Evolutionary conservation across 495 filamentous ascomycete genomes (phyloP).

Genomic region (Corynascus novoguineensis): DNA sequence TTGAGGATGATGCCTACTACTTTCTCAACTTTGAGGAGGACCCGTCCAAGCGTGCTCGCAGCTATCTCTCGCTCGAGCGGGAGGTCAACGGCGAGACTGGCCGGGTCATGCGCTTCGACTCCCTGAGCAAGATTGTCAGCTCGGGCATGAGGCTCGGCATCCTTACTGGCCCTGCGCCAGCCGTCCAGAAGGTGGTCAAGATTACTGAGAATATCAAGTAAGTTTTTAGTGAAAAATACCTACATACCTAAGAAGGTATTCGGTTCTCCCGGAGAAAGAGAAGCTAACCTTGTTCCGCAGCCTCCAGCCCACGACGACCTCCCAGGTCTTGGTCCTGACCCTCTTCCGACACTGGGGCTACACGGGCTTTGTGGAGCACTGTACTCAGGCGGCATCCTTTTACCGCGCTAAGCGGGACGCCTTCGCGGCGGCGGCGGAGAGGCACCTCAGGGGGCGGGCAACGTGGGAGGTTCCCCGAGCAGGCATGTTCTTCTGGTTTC

Average conservation of each 20-base stretch:
- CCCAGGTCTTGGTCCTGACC: constrained; percentile 2
- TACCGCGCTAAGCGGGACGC: constrained; percentile 9
- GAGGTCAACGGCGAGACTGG: constrained; percentile 15
- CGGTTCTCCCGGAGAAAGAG: too few species aligned
- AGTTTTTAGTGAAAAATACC: too few species aligned
- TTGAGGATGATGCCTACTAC: constrained; percentile 10
- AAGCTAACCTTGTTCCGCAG: not conserved
- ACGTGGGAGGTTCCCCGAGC: constrained; percentile 12
- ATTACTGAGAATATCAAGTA: constrained; percentile 14
- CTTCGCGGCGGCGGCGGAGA: constrained; percentile 13
- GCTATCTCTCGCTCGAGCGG: constrained; percentile 9
- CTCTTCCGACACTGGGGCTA: constrained; percentile 15
- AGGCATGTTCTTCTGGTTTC: constrained; percentile 16
- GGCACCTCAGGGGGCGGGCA: constrained; percentile 5
- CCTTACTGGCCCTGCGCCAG: not conserved
- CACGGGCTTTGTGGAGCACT: constrained; percentile 10
- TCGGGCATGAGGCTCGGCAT: constrained; percentile 13
- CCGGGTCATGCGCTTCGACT: constrained; percentile 14
- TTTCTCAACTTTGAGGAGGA: constrained; percentile 16
- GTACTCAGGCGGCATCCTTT: not conserved
- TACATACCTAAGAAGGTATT: not conserved
- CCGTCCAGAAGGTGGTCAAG: constrained; percentile 11
- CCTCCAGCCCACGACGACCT: constrained; percentile 11
- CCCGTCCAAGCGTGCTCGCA: constrained; percentile 10
- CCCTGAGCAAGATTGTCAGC: constrained; percentile 16